Evolutionary conservation across 768 basidiomycete species (phyloP).

Genomic region (Gymnopilus dilepis): DNA sequence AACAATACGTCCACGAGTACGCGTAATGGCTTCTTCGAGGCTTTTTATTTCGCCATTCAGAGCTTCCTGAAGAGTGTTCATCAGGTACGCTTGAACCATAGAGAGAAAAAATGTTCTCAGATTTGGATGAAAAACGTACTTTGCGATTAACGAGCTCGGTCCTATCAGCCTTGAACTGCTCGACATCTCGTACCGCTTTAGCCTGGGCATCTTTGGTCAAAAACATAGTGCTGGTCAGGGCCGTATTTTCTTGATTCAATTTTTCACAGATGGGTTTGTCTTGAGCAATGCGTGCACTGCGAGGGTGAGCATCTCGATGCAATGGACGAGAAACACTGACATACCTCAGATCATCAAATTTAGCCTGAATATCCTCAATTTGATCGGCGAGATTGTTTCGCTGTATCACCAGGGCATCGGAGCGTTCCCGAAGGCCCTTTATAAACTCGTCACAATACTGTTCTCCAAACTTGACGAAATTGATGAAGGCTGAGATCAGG

Average conservation of each 20-base stretch:
- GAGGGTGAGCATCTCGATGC: background rate
- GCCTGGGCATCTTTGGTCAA: conserved; percentile 71
- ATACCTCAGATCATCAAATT: conserved; percentile 63
- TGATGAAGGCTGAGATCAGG: conserved; percentile 87
- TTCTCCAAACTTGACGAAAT: conserved; percentile 89
- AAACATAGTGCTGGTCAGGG: conserved; percentile 68
- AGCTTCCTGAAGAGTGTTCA: conserved; percentile 49
- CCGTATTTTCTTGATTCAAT: conserved; percentile 62
- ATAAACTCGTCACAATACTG: conserved; percentile 69
- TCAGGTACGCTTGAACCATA: background rate
- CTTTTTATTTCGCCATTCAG: conserved; percentile 64
- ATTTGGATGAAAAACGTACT: conserved; percentile 38
- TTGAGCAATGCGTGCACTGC: conserved; percentile 65
- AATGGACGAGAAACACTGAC: conserved; percentile 23
- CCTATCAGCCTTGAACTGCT: conserved; percentile 76
- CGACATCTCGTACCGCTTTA: conserved; percentile 65
- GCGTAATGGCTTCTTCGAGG: conserved; percentile 62
- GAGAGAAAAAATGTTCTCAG: background rate
- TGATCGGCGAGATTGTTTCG: conserved; percentile 61
- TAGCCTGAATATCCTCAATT: conserved; percentile 52
- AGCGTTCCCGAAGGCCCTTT: conserved; percentile 63
- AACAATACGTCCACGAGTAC: conserved; percentile 78
- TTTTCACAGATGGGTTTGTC: conserved; percentile 73
- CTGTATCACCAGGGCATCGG: conserved; percentile 60
- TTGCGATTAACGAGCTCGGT: conserved; percentile 65